phyloP scores from a whole-genome alignment of 257 asterid species.

The Solanum lignicaule region DNA sequence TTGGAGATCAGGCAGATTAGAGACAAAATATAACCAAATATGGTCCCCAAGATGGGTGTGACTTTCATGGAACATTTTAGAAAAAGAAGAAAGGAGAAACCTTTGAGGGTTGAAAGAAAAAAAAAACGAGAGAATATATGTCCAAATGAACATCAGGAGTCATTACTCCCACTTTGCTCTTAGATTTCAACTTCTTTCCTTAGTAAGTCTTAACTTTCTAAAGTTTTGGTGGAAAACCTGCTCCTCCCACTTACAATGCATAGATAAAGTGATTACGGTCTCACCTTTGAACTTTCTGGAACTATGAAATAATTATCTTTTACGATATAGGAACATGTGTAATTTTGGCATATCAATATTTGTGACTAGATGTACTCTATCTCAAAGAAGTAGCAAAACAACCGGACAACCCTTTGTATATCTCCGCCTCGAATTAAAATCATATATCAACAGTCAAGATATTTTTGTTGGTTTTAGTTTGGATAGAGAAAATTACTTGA shows the following conservation, averaged over 20 bases:
- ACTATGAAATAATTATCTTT: not conserved
- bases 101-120: not conserved
- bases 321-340: not conserved
- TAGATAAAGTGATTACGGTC: not conserved
- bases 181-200: not conserved
- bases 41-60: not conserved
- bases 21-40: not conserved
- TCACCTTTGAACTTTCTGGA: not conserved
- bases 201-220: not conserved
- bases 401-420: not conserved
- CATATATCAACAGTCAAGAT: not conserved
- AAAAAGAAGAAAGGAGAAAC: not conserved
- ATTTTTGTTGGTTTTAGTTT: not conserved
- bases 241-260: not conserved
- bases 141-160: not conserved
- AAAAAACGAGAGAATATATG: not conserved
- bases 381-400: not conserved
- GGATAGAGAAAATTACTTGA: not conserved
- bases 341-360: not conserved
- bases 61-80: not conserved
- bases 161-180: not conserved
- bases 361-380: not conserved
- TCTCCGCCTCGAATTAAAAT: not conserved
- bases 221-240: not conserved
- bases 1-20: not conserved